A percentile compares a stretch with the other conserved stretches of the same genome.
phyloP scores from a whole-genome alignment of 345 rosid genomes.

The Eucalyptus decipiens region DNA sequence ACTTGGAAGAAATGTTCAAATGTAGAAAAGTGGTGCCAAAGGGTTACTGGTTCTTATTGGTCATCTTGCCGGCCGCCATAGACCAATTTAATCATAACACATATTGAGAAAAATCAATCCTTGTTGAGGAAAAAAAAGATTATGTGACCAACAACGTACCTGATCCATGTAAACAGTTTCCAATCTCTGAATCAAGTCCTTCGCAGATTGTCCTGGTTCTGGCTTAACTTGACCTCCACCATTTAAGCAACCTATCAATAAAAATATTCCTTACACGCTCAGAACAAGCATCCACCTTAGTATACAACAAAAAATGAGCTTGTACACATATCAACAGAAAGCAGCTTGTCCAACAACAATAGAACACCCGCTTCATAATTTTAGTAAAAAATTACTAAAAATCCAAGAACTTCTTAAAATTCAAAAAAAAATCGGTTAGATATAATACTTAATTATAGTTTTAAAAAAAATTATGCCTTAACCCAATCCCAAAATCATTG shows the following conservation, averaged over 20 bases:
- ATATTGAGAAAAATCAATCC: background rate
- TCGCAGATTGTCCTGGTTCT: constrained; percentile 66
- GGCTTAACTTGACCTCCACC: constrained; percentile 98
- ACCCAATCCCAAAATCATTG: background rate
- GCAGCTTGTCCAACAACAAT: background rate
- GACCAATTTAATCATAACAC: background rate
- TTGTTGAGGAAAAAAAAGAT: background rate
- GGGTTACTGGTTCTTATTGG: background rate
- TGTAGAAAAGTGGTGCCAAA: background rate
- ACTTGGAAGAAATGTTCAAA: background rate
- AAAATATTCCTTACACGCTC: background rate
- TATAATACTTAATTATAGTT: background rate
- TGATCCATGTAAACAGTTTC: constrained; percentile 65
- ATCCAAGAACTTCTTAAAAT: background rate
- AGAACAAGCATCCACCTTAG: background rate
- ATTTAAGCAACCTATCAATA: constrained; percentile 63
- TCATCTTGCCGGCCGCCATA: background rate
- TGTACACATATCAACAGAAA: background rate
- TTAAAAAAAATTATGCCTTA: background rate
- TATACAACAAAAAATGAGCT: background rate
- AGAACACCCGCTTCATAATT: background rate
- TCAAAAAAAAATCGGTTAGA: background rate
- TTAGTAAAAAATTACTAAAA: too few relatives aligned
- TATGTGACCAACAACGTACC: constrained; percentile 22
- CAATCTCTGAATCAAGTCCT: constrained; percentile 51